These are phyloP conservation scores for Cladosporium velox DNA, from an alignment of 2,329 filamentous ascomycete genomes.

Conservation along the genomic window DNA sequence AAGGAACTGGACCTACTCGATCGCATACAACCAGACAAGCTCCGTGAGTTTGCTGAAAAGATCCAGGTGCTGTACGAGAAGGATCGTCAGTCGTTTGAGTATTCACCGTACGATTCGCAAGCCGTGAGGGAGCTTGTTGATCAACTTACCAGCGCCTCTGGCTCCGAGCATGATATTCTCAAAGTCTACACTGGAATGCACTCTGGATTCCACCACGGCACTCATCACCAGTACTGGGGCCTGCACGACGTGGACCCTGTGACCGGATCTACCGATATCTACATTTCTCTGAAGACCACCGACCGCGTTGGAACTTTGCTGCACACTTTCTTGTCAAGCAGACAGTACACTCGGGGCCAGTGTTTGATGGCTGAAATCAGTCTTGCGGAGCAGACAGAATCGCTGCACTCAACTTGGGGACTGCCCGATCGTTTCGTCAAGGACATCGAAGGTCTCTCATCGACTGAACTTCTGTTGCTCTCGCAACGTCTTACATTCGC, in stretches of 20 bases:
- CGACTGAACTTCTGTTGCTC: conserved; percentile 44
- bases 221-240: conserved; percentile 30
- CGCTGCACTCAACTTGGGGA: conserved; percentile 25
- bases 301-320: conserved; percentile 47
- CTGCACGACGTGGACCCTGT: conserved; percentile 25
- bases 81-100: conserved; percentile 17
- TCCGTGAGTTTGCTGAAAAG: conserved; percentile 35
- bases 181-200: conserved; percentile 29
- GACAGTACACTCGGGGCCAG: conserved; percentile 41
- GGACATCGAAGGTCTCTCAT: conserved; percentile 47
- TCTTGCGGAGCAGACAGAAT: conserved; percentile 28
- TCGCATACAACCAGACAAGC: conserved; percentile 38
- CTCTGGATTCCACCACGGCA: conserved; percentile 29
- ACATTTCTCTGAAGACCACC: conserved; percentile 47
- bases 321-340: conserved; percentile 49
- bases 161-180: conserved; percentile 22
- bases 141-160: conserved; percentile 22
- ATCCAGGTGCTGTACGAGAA: conserved; percentile 26
- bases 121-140: conserved; percentile 28
- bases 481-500: conserved; percentile 37
- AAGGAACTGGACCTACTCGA: conserved; percentile 45
- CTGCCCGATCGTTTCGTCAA: conserved; percentile 44
- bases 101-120: conserved; percentile 17
- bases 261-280: conserved; percentile 41
- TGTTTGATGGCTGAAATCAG: conserved; percentile 45